These are phyloP conservation scores for Cytospora leucostoma DNA, from an alignment of 2,329 filamentous ascomycete genomes.

Conservation along the genomic window DNA sequence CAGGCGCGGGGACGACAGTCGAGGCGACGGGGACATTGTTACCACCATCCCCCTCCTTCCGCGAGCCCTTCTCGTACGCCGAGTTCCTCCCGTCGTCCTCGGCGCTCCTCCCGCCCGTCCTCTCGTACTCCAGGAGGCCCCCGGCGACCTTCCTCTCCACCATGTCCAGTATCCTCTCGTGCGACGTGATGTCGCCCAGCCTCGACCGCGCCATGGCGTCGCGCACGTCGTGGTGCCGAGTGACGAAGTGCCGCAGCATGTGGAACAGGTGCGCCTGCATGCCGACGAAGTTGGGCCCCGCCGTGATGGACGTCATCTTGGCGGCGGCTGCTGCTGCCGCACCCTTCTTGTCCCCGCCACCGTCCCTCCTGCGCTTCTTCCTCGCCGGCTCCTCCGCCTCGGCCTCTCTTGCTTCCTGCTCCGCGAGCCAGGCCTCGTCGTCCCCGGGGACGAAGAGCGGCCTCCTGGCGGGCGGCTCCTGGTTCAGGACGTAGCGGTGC, in stretches of 20 bases:
- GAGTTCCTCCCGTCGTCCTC: conserved; percentile 33
- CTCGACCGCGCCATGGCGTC: conserved; percentile 74
- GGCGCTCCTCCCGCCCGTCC: conserved; percentile 51
- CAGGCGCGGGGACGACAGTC: background rate
- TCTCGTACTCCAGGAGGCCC: conserved; percentile 69
- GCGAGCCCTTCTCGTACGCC: conserved; percentile 34
- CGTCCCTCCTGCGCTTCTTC: conserved; percentile 53
- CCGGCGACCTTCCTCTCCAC: conserved; percentile 75
- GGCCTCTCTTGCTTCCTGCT: conserved; percentile 35
- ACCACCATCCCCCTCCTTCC: too few relatives aligned
- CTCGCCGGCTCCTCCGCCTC: conserved; percentile 51
- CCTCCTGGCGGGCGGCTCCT: conserved; percentile 64
- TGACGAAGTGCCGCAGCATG: conserved; percentile 79
- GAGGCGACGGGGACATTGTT: background rate
- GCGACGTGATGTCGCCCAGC: conserved; percentile 73
- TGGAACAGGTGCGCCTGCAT: conserved; percentile 96
- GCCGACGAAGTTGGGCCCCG: conserved; percentile 66
- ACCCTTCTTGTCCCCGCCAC: conserved; percentile 29
- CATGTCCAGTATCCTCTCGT: conserved; percentile 73
- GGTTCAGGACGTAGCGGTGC: conserved; percentile 71
- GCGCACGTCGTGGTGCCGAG: conserved; percentile 77
- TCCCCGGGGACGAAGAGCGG: conserved; percentile 73
- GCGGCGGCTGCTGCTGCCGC: too few relatives aligned
- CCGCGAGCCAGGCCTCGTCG: conserved; percentile 48
- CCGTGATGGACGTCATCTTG: conserved; percentile 25